Conservation (phyloP, 306 rosid species). For the Pyrus communis region DNA sequence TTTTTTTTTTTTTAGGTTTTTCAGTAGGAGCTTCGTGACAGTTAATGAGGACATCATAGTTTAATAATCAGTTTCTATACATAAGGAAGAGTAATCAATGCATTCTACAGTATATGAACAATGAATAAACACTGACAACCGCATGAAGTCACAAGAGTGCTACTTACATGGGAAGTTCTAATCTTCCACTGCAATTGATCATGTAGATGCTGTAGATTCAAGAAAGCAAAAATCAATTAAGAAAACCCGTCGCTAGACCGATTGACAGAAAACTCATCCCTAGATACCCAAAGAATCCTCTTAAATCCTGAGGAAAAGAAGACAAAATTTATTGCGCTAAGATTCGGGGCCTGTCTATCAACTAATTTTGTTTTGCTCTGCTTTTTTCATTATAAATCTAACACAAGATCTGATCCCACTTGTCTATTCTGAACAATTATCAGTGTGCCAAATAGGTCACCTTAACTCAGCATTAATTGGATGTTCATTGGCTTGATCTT, state of each 20-base stretch:
- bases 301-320: neutral
- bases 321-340: neutral
- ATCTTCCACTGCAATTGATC: constrained; percentile 95
- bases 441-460: neutral
- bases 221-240: neutral
- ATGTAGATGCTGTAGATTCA: constrained; percentile 63
- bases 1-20: too few relatives aligned
- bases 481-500: neutral
- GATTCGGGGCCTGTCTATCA: neutral
- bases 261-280: neutral
- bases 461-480: neutral
- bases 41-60: neutral
- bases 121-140: neutral
- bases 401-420: neutral
- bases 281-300: neutral
- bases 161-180: constrained; percentile 92
- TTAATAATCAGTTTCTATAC: neutral
- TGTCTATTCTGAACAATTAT: neutral
- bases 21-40: neutral
- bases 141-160: constrained; percentile 16
- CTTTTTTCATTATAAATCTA: neutral
- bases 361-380: neutral
- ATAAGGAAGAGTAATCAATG: neutral
- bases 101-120: neutral
- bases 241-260: neutral